phyloP scores from a whole-genome alignment of 176 grass and related monocot species.

The Dactylis glomerata region DNA sequence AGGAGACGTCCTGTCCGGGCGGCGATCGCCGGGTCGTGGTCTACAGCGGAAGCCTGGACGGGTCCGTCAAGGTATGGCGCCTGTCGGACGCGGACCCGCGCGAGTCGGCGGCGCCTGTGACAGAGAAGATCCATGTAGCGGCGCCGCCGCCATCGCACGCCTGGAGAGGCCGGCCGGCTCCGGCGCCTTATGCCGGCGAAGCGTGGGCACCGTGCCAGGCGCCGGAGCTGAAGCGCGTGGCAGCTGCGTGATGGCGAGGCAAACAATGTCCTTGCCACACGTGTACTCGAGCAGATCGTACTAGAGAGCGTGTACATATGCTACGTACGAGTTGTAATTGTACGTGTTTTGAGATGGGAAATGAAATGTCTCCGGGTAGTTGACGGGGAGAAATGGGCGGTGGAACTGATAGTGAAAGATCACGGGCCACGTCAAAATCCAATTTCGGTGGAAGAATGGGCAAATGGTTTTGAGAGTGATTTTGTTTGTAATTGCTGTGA shows the following conservation, averaged over 20 bases:
- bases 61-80: conserved; percentile 18
- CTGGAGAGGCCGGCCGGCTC: neutral
- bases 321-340: neutral
- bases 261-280: neutral
- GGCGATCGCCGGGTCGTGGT: conserved; percentile 44
- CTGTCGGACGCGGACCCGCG: neutral
- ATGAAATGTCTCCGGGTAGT: neutral
- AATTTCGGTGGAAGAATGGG: neutral
- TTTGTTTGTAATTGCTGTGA: neutral
- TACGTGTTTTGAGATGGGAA: neutral
- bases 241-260: conserved; percentile 25
- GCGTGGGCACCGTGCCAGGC: neutral
- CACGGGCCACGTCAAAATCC: neutral
- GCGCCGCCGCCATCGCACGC: neutral
- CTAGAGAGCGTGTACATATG: neutral
- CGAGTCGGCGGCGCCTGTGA: neutral
- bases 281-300: neutral
- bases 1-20: neutral
- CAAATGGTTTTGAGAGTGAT: neutral
- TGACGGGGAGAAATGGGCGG: conserved; percentile 14
- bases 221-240: conserved; percentile 1
- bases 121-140: too few species aligned
- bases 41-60: conserved; percentile 50
- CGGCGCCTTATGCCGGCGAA: neutral
- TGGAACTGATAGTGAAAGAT: conserved; percentile 10